A percentile compares a stretch with the other conserved stretches of the same genome.
Conservation (phyloP, 108 stramenopile species). For the Stephanodiscus triporus region DNA sequence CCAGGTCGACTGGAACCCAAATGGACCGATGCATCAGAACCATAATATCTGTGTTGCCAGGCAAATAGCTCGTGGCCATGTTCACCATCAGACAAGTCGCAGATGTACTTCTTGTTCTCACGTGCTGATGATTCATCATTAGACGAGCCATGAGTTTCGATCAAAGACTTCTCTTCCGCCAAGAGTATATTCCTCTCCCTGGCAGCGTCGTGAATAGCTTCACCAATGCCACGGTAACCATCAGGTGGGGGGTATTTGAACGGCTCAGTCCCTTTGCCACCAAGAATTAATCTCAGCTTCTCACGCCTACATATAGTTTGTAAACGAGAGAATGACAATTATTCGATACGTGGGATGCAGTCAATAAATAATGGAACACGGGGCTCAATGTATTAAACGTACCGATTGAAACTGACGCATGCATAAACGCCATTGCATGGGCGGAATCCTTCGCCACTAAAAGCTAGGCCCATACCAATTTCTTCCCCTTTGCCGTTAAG, state of each 20-base stretch:
- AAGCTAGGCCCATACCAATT: constrained; percentile 89
- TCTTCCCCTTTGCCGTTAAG: constrained; percentile 90
- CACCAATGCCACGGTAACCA: constrained; percentile 84
- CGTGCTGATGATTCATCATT: constrained; percentile 9
- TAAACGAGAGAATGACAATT: not conserved
- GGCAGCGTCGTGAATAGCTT: constrained; percentile 68
- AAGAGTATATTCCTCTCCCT: constrained; percentile 60
- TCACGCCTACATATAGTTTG: constrained; percentile 42
- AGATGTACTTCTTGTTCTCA: constrained; percentile 58
- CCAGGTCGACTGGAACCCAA: constrained; percentile 63
- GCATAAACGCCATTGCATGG: constrained; percentile 89
- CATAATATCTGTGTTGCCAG: constrained; percentile 89
- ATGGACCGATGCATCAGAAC: constrained; percentile 88
- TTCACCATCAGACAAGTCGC: constrained; percentile 89
- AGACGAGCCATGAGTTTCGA: not conserved
- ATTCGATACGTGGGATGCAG: not conserved
- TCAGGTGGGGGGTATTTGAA: constrained; percentile 72
- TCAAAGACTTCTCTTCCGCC: constrained; percentile 60
- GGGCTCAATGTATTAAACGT: not conserved
- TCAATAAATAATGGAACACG: not conserved
- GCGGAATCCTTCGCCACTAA: constrained; percentile 78
- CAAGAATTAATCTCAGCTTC: constrained; percentile 72
- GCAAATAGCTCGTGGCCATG: constrained; percentile 91
- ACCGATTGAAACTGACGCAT: constrained; percentile 88
- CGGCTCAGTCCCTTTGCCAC: constrained; percentile 65